Evolutionary conservation across 164 flowering plant species (phyloP), one percentile per base, ranked within the genome.

Genomic region (Malania oleifera): DNA sequence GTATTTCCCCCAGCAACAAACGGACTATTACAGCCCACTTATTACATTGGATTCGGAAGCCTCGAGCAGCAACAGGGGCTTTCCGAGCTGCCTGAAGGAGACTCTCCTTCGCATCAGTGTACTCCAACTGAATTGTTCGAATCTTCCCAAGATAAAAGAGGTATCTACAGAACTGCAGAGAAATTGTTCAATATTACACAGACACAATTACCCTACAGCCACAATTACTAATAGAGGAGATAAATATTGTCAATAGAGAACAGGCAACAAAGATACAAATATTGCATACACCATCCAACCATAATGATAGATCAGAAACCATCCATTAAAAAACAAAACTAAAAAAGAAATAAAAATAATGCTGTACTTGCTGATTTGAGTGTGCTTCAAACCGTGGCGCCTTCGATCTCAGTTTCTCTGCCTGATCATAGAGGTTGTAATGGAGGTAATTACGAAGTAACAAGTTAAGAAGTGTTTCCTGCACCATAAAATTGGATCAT

Each of bases 301-400:
- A n/a, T n/a, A n/a, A n/a, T n/a, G n/a, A n/a, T n/a, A n/a, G n/a
- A n/a, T n/a, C n/a, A n/a, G n/a, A n/a, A n/a, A n/a, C n/a, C n/a
- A n/a, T n/a, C n/a, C n/a, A n/a, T n/a, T n/a, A n/a, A n/a, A n/a
- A n/a, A n/a, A n/a, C n/a, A n/a, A n/a, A n/a, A n/a, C n/a, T n/a
- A n/a, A n/a, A n/a, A n/a, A n/a, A n/a, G n/a, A n/a, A n/a, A n/a
- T n/a, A n/a, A n/a, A n/a, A n/a, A n/a, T n/a, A n/a, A n/a, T n/a
- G n/a, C n/a, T n/a, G n/a, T 72, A 57, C 98, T 95, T 89, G 97
- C 70, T 92, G 98, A 68, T 89, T 92, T 48, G 96, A 89, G 65
- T 87, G 97, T 28, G 97, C 97, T 74, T 90, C 96, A 78, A 87
- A 92, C 28, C 90, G 87, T 3, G 98, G 97, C 31, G 96, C 96